Conservation (phyloP, 768 basidiomycete genomes). For the Panaeolus papilionaceus region DNA sequence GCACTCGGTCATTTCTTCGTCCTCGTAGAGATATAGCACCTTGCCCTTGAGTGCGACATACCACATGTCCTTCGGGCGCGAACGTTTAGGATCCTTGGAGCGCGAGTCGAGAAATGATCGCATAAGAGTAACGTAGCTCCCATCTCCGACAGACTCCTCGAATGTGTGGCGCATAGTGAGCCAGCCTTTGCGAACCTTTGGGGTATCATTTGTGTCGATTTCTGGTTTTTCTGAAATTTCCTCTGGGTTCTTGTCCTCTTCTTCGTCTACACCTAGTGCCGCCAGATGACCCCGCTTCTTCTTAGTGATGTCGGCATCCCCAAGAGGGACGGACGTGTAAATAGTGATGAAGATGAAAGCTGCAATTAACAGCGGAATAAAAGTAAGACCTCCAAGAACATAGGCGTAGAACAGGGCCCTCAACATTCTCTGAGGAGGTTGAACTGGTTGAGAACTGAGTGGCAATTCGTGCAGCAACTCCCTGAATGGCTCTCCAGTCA, state of each 20-base stretch:
- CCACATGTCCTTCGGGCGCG: constrained; percentile 91
- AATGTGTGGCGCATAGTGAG: constrained; percentile 83
- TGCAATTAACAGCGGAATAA: constrained; percentile 79
- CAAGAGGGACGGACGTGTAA: constrained; percentile 89
- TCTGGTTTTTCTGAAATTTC: constrained; percentile 29
- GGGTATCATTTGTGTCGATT: constrained; percentile 57
- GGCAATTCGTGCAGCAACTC: constrained; percentile 16
- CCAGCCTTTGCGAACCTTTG: constrained; percentile 79
- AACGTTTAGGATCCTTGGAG: constrained; percentile 83
- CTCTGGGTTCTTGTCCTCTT: constrained; percentile 36
- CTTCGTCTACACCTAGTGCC: constrained; percentile 32
- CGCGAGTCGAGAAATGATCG: constrained; percentile 81
- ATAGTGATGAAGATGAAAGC: constrained; percentile 63
- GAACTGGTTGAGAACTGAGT: constrained; percentile 18
- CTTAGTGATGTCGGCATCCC: constrained; percentile 55
- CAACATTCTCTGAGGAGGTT: constrained; percentile 55
- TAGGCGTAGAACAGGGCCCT: constrained; percentile 83
- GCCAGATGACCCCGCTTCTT: constrained; percentile 40
- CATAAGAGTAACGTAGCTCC: constrained; percentile 80
- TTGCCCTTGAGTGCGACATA: constrained; percentile 92
- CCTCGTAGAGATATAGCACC: constrained; percentile 92
- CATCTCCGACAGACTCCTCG: constrained; percentile 65
- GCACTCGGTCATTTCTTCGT: constrained; percentile 90
- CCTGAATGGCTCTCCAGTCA: constrained; percentile 17
- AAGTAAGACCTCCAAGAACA: constrained; percentile 88